Percentiles rank a stretch among this genome's conserved stretches.
Evolutionary conservation across 345 rosid genomes (phyloP).

Genomic region (Laguncularia racemosa): DNA sequence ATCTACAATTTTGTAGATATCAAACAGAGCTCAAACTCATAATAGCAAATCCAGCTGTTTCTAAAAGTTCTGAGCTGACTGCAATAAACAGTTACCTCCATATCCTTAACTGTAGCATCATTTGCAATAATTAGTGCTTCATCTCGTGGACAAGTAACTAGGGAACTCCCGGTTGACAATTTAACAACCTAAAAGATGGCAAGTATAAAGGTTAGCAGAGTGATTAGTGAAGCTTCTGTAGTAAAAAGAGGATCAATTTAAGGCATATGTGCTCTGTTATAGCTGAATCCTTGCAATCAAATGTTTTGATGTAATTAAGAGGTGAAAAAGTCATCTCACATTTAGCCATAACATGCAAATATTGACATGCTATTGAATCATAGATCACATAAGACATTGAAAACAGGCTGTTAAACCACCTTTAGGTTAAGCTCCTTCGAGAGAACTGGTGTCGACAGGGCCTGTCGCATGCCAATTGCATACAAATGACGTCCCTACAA

Average conservation of each 20-base stretch:
- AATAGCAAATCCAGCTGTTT: background rate
- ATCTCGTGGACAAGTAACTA: conserved; percentile 78
- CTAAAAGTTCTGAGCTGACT: too few relatives aligned
- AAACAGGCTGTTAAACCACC: conserved; percentile 25
- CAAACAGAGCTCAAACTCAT: background rate
- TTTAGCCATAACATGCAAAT: too few relatives aligned
- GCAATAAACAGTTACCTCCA: conserved; percentile 64
- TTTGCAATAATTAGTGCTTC: conserved; percentile 68
- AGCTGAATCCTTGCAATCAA: too few relatives aligned
- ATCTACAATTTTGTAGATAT: background rate
- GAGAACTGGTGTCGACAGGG: conserved; percentile 64
- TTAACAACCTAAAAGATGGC: conserved; percentile 52
- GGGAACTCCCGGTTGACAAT: conserved; percentile 93
- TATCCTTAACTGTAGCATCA: conserved; percentile 84
- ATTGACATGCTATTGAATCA: too few relatives aligned
- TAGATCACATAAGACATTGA: too few relatives aligned
- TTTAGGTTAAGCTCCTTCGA: conserved; percentile 54
- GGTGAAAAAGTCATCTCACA: too few relatives aligned
- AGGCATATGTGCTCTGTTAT: too few relatives aligned
- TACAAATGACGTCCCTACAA: conserved; percentile 67
- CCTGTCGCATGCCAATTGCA: conserved; percentile 59
- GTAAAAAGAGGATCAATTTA: too few relatives aligned
- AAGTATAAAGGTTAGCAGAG: too few relatives aligned
- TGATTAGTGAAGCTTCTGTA: too few relatives aligned
- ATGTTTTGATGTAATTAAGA: too few relatives aligned